A percentile compares a stretch with the other conserved stretches of the same genome.
Evolutionary conservation across 257 asterid species (phyloP).

Genomic region (Cordia subcordata): DNA sequence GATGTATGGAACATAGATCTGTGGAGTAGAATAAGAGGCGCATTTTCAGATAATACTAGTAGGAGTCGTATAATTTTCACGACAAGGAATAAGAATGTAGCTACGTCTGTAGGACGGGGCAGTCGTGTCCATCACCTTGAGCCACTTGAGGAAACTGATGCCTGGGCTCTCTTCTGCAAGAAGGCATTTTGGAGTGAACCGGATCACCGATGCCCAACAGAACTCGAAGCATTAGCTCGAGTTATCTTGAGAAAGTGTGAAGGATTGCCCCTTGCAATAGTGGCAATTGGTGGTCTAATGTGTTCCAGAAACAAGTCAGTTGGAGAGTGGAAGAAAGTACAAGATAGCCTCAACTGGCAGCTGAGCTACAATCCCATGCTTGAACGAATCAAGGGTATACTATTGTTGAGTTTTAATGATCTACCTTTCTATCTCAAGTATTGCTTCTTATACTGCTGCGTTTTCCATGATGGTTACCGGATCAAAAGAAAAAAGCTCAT

Average conservation of each 20-base stretch:
- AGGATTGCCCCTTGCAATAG: constrained; percentile 25
- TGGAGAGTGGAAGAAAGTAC: constrained; percentile 22
- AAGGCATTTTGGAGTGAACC: constrained; percentile 32
- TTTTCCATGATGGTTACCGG: constrained; percentile 18
- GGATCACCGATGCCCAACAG: constrained; percentile 15
- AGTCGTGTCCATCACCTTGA: constrained; percentile 12
- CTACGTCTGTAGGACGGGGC: constrained; percentile 25
- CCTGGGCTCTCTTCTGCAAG: constrained; percentile 47
- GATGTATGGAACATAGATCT: constrained; percentile 32
- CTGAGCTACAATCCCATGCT: constrained; percentile 20
- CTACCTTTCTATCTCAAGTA: constrained; percentile 21
- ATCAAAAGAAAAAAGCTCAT: constrained; percentile 21
- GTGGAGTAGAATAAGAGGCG: constrained; percentile 28
- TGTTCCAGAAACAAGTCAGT: constrained; percentile 12
- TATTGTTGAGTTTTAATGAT: constrained; percentile 22
- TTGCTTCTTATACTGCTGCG: constrained; percentile 27
- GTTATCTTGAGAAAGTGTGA: constrained; percentile 17
- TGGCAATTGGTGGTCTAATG: constrained; percentile 24
- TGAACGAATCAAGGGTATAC: constrained; percentile 20
- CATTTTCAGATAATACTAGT: constrained; percentile 27
- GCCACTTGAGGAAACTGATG: constrained; percentile 23
- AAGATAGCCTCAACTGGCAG: constrained; percentile 22
- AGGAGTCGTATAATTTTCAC: constrained; percentile 50
- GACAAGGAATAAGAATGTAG: constrained; percentile 28
- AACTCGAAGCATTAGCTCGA: constrained; percentile 18